phyloP scores from a whole-genome alignment of 768 basidiomycete species.

The Chalciporus pseudorubinellus region DNA sequence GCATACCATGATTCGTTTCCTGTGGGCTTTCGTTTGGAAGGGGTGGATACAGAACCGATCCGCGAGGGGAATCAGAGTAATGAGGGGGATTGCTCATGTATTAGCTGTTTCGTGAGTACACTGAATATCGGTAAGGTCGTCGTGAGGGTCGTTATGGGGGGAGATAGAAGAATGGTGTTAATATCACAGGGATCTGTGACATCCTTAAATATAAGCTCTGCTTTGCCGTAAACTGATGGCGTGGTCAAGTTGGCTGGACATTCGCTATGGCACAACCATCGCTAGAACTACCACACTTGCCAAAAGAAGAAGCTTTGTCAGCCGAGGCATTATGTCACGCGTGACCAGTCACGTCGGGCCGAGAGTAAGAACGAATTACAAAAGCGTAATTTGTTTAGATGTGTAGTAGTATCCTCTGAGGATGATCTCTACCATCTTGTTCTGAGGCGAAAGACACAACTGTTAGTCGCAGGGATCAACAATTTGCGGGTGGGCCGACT shows the following conservation, averaged over 20 bases:
- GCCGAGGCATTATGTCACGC: too few species aligned
- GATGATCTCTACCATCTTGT: too few species aligned
- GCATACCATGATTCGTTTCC: conserved; percentile 14
- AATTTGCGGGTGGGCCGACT: too few species aligned
- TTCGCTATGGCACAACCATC: too few species aligned
- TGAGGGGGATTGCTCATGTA: conserved; percentile 21
- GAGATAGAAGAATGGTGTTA: background rate
- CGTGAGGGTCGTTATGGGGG: conserved; percentile 13
- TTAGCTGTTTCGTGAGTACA: conserved; percentile 2
- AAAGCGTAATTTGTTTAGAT: too few species aligned
- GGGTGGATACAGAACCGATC: background rate
- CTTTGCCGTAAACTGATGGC: conserved; percentile 25
- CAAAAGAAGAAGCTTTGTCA: too few species aligned
- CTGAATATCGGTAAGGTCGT: conserved; percentile 3
- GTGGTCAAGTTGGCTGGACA: background rate
- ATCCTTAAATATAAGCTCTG: conserved; percentile 15
- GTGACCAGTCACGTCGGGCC: too few species aligned
- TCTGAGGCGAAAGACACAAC: too few species aligned
- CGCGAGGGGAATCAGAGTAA: conserved; percentile 20
- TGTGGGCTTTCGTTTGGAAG: conserved; percentile 5
- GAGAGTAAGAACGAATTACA: too few species aligned
- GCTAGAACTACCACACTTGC: too few species aligned
- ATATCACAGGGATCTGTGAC: background rate
- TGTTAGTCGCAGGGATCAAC: too few species aligned
- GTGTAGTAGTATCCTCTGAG: too few species aligned